These are phyloP conservation scores for Paracamarosporium sp. DNA, from an alignment of 2,329 filamentous ascomycete species.

Conservation along the genomic window DNA sequence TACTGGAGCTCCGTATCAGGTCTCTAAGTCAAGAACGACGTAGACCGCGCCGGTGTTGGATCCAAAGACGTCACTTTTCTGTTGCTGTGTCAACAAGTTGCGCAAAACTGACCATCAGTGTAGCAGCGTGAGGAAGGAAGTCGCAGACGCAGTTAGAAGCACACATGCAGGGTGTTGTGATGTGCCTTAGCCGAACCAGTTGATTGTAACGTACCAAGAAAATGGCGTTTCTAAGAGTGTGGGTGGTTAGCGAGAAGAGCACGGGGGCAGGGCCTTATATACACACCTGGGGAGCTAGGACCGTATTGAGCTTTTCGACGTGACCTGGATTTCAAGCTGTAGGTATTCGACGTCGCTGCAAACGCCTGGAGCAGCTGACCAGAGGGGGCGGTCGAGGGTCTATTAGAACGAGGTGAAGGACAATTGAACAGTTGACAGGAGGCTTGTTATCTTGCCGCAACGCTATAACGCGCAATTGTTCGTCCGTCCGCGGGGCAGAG, in stretches of 20 bases:
- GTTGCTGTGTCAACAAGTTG: background rate
- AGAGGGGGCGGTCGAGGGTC: background rate
- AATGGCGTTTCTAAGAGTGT: background rate
- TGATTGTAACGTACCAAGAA: background rate
- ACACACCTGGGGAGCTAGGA: background rate
- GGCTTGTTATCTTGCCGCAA: background rate
- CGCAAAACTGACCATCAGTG: background rate
- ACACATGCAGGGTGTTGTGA: too few species aligned
- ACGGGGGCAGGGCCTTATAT: background rate
- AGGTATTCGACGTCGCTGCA: background rate
- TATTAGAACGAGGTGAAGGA: background rate
- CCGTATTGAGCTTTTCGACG: background rate
- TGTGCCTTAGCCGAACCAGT: background rate
- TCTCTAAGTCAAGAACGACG: background rate
- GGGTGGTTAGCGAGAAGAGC: background rate
- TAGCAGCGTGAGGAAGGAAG: background rate
- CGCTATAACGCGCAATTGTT: background rate
- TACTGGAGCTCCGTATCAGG: background rate
- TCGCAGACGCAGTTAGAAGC: background rate
- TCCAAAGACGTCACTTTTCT: background rate
- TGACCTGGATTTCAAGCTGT: background rate
- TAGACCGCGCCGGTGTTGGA: background rate
- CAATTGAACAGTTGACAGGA: background rate
- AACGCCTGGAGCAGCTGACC: background rate
- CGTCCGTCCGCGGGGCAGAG: background rate